phyloP scores from a whole-genome alignment of 345 rosid species.

The Theobroma cacao region DNA sequence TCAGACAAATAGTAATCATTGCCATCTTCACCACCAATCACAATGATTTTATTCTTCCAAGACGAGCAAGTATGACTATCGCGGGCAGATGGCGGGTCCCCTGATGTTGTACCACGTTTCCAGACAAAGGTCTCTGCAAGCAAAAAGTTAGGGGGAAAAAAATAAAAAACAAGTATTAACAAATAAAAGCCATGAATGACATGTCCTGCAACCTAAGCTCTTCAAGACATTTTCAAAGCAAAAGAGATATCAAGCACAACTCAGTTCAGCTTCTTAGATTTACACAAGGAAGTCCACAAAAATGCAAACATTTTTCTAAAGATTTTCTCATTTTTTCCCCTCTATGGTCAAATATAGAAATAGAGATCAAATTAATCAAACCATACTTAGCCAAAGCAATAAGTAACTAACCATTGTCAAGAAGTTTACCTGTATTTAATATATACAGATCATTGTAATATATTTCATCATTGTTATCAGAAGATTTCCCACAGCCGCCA shows the following conservation, averaged over 20 bases:
- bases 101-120: constrained; percentile 72
- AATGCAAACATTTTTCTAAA: neutral
- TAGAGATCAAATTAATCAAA: neutral
- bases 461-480: constrained; percentile 56
- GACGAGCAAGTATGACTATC: constrained; percentile 98
- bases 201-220: neutral
- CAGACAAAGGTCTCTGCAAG: constrained; percentile 89
- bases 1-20: constrained; percentile 91
- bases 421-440: constrained; percentile 76
- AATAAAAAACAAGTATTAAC: neutral
- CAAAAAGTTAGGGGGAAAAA: neutral
- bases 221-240: neutral
- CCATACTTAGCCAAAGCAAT: neutral
- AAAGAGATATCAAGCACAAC: neutral
- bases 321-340: neutral
- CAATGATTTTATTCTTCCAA: constrained; percentile 84
- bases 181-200: neutral
- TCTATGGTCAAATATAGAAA: neutral
- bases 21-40: constrained; percentile 97
- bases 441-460: constrained; percentile 88
- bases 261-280: neutral
- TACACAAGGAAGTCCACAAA: neutral
- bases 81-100: constrained; percentile 84
- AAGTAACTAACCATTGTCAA: neutral
- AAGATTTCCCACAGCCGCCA: constrained; percentile 94